Conservation (phyloP, 2,329 filamentous ascomycete species). For the Penicillium frequentans region DNA sequence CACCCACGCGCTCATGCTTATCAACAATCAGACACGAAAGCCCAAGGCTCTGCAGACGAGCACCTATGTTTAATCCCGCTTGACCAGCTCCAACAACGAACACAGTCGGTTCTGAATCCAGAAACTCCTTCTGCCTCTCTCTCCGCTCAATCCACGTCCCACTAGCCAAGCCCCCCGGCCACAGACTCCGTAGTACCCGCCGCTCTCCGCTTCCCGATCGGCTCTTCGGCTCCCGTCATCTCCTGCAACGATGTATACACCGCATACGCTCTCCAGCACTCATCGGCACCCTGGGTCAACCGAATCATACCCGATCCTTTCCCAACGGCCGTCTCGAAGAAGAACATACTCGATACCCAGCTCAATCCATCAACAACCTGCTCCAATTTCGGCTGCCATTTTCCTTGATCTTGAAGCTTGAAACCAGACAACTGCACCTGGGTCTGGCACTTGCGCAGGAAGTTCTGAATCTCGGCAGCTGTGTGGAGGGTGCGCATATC, state of each 20-base stretch:
- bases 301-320: constrained; percentile 39
- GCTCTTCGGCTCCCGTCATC: constrained; percentile 36
- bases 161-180: constrained; percentile 29
- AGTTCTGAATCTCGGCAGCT: constrained; percentile 30
- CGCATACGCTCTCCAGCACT: constrained; percentile 40
- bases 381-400: constrained; percentile 30
- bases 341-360: constrained; percentile 42
- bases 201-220: constrained; percentile 30
- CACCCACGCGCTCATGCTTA: constrained; percentile 46
- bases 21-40: constrained; percentile 47
- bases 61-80: constrained; percentile 43
- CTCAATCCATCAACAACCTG: constrained; percentile 30
- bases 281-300: constrained; percentile 29
- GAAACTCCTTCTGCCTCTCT: constrained; percentile 31
- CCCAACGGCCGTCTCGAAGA: constrained; percentile 39
- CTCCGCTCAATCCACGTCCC: constrained; percentile 41
- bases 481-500: constrained; percentile 38
- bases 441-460: constrained; percentile 29
- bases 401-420: constrained; percentile 33
- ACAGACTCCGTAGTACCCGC: constrained; percentile 36
- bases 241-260: constrained; percentile 41
- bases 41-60: constrained; percentile 42
- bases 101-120: constrained; percentile 39
- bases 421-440: constrained; percentile 29
- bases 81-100: constrained; percentile 47